A percentile compares a stretch with the other conserved stretches of the same genome.
Conservation (phyloP, 805 yeast species). For the Ogataea parapolymorpha region DNA sequence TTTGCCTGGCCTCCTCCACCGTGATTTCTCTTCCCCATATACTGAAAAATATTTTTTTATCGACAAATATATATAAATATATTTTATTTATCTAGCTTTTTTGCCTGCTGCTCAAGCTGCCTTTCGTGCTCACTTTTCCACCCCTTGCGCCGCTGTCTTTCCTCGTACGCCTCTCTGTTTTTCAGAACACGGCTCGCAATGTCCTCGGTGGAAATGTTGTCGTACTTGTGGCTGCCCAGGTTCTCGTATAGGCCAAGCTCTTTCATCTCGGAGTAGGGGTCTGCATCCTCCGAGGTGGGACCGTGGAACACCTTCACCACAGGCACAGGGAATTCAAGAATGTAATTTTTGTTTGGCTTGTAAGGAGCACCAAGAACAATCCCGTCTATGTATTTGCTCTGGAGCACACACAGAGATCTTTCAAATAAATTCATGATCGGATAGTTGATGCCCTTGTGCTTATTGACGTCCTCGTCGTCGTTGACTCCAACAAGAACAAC, state of each 20-base stretch:
- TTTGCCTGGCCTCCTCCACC: constrained; percentile 21
- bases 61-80: background rate
- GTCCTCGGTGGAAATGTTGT: constrained; percentile 61
- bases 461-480: constrained; percentile 55
- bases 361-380: constrained; percentile 70
- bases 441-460: constrained; percentile 56
- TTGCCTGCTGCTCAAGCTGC: constrained; percentile 9
- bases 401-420: constrained; percentile 81
- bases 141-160: constrained; percentile 84
- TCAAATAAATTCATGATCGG: constrained; percentile 89
- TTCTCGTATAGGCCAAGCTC: constrained; percentile 37
- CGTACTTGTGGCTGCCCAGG: constrained; percentile 55
- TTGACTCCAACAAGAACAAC: constrained; percentile 66
- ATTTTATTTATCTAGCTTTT: background rate
- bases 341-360: constrained; percentile 40
- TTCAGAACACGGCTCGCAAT: constrained; percentile 73
- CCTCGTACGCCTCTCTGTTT: constrained; percentile 70
- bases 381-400: constrained; percentile 81
- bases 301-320: constrained; percentile 51
- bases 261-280: constrained; percentile 27
- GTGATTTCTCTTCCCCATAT: constrained; percentile 28
- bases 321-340: constrained; percentile 36
- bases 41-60: constrained; percentile 1
- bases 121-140: constrained; percentile 62
- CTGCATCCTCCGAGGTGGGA: constrained; percentile 43